A percentile compares a stretch with the other conserved stretches of the same genome.
These are phyloP conservation scores for Globisporangium barbulae DNA, from an alignment of 352 stramenopile genomes.

Conservation along the genomic window DNA sequence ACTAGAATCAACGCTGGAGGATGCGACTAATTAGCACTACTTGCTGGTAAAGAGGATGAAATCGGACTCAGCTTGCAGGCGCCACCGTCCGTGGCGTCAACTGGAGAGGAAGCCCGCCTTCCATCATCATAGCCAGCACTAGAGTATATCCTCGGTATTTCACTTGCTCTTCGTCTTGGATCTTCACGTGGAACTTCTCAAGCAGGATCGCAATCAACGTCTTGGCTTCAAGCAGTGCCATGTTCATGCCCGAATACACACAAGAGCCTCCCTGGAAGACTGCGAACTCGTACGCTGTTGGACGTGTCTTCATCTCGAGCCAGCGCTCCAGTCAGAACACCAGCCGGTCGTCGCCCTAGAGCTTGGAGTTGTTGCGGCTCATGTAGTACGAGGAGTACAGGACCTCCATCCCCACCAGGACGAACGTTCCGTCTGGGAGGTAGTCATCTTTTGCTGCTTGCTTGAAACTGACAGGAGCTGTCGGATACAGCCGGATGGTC, in stretches of 20 bases:
- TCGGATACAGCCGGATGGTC: too few relatives aligned
- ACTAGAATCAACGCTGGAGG: too few relatives aligned
- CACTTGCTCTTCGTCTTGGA: background rate
- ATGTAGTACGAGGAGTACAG: too few relatives aligned
- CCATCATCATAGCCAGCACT: background rate
- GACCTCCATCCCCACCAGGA: too few relatives aligned
- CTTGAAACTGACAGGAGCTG: too few relatives aligned
- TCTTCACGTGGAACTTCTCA: background rate
- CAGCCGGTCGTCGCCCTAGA: constrained; percentile 18
- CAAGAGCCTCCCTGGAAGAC: too few relatives aligned
- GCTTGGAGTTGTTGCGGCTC: background rate
- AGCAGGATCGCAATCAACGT: background rate
- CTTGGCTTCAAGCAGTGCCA: background rate
- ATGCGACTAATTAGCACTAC: too few relatives aligned
- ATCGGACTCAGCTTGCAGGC: background rate
- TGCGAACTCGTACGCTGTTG: too few relatives aligned
- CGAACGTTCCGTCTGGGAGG: too few relatives aligned
- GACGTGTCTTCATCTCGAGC: constrained; percentile 1
- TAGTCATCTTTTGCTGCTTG: background rate
- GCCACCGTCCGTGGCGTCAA: background rate
- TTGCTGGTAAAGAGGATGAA: background rate
- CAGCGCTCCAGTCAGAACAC: constrained; percentile 10
- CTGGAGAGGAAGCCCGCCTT: background rate
- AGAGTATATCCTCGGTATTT: background rate
- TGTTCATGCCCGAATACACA: too few relatives aligned